A percentile compares a stretch with the other conserved stretches of the same genome.
phyloP scores from a whole-genome alignment of 148 eudicot genomes.

The Agrostemma githago region DNA sequence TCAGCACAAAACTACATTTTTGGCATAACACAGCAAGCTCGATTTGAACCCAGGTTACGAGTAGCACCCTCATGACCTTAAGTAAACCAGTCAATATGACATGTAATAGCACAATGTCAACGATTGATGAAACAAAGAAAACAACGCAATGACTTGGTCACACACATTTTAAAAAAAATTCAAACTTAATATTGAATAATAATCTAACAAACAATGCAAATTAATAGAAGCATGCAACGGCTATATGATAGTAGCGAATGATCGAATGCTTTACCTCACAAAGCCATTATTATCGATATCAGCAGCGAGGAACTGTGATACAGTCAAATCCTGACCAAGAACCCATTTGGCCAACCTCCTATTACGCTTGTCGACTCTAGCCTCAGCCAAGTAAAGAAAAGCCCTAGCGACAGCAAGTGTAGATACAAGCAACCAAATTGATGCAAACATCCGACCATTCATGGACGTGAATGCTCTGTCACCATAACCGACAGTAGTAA shows the following conservation, averaged over 20 bases:
- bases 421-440: slow-evolving; percentile 91
- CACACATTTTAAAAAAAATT: neutral
- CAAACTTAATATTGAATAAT: neutral
- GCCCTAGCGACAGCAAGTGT: slow-evolving; percentile 97
- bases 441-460: slow-evolving; percentile 80
- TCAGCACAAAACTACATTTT: neutral
- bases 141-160: neutral
- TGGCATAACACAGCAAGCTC: neutral
- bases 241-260: neutral
- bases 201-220: neutral
- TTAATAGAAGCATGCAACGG: neutral
- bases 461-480: slow-evolving; percentile 71
- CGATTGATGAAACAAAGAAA: neutral
- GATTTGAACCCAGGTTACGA: no score
- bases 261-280: slow-evolving; percentile 49
- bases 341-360: slow-evolving; percentile 82
- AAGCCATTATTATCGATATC: slow-evolving; percentile 90
- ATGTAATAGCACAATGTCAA: no score
- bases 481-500: slow-evolving; percentile 96
- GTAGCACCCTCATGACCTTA: no score
- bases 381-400: slow-evolving; percentile 92
- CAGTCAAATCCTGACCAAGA: slow-evolving; percentile 87
- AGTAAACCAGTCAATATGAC: no score
- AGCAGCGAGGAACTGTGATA: slow-evolving; percentile 88
- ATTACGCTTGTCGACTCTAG: slow-evolving; percentile 86